Evolutionary conservation across 805 yeast species (phyloP).

Genomic region (Candida gorgasii): DNA sequence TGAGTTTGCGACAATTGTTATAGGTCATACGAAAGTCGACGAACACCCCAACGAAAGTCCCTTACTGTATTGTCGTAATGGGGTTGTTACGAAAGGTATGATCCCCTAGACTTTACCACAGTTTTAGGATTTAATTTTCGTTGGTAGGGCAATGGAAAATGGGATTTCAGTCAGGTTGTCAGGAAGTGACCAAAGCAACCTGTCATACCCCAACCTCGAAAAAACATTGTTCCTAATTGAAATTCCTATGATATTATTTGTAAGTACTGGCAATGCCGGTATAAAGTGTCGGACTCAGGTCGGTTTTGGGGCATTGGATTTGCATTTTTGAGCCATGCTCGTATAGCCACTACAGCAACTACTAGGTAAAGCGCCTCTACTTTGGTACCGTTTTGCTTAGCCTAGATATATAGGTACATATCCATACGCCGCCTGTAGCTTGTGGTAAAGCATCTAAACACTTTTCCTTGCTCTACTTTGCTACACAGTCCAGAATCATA

Average conservation of each 20-base stretch:
- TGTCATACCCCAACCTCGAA: background rate
- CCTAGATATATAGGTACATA: too few relatives aligned
- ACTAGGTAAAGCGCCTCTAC: too few relatives aligned
- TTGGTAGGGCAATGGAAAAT: too few relatives aligned
- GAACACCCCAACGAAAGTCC: too few relatives aligned
- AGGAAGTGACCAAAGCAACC: conserved; percentile 1
- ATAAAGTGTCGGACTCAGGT: background rate
- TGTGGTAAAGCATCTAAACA: background rate
- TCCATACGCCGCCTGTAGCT: too few relatives aligned
- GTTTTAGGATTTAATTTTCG: too few relatives aligned
- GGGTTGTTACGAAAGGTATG: background rate
- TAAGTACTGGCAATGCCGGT: background rate
- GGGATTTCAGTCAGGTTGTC: background rate
- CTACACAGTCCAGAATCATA: too few relatives aligned
- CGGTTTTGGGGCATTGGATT: background rate
- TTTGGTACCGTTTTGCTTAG: too few relatives aligned
- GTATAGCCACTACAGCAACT: conserved; percentile 3
- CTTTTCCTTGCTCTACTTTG: too few relatives aligned
- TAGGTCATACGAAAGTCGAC: conserved; percentile 5
- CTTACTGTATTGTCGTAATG: background rate
- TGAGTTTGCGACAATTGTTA: conserved; percentile 1
- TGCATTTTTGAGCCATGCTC: conserved; percentile 4
- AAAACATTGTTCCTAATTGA: conserved; percentile 2
- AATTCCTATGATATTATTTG: background rate
- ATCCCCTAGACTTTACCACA: too few relatives aligned